A percentile compares a stretch with the other conserved stretches of the same genome.
Evolutionary conservation across 2,329 filamentous ascomycete genomes (phyloP).

Genomic region (Talaromyces pinophilus): DNA sequence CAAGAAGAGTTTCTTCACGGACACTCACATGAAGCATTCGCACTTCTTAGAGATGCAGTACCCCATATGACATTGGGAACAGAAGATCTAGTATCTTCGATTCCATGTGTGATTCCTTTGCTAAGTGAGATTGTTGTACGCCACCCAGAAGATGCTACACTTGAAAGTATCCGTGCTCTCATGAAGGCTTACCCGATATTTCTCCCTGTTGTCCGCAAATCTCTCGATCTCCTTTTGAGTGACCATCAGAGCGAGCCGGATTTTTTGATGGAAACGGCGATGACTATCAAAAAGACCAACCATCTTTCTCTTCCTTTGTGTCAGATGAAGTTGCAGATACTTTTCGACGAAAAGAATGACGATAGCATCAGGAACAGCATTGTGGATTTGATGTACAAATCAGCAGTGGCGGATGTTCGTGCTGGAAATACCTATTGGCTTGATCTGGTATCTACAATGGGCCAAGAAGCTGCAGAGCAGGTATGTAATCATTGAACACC

Average conservation of each 20-base stretch:
- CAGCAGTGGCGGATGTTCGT: slow-evolving; percentile 39
- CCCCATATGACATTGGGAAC: slow-evolving; percentile 25
- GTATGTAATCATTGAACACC: slow-evolving; percentile 26
- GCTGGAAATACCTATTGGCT: slow-evolving; percentile 41
- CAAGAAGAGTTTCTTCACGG: slow-evolving; percentile 43
- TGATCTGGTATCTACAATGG: slow-evolving; percentile 43
- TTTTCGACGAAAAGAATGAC: slow-evolving; percentile 37
- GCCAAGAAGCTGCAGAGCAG: slow-evolving; percentile 39
- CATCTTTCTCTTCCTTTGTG: slow-evolving; percentile 48
- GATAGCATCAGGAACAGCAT: slow-evolving; percentile 35
- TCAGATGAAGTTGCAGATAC: slow-evolving; percentile 45
- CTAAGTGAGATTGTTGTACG: slow-evolving; percentile 39
- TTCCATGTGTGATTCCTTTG: slow-evolving; percentile 32
- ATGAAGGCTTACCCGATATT: slow-evolving; percentile 32
- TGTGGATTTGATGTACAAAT: slow-evolving; percentile 44
- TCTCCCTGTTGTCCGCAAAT: slow-evolving; percentile 33
- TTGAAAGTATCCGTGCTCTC: slow-evolving; percentile 35
- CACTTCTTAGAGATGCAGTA: slow-evolving; percentile 37
- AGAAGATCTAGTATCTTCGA: slow-evolving; percentile 24
- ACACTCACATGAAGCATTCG: slow-evolving; percentile 37
- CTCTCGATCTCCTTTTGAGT: slow-evolving; percentile 38
- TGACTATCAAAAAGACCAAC: slow-evolving; percentile 40
- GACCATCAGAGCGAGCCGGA: slow-evolving; percentile 28
- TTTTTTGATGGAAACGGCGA: slow-evolving; percentile 36
- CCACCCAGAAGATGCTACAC: slow-evolving; percentile 33